Evolutionary conservation across 116 monocot genomes (phyloP).

Genomic region (Papilionanthe hybrid): DNA sequence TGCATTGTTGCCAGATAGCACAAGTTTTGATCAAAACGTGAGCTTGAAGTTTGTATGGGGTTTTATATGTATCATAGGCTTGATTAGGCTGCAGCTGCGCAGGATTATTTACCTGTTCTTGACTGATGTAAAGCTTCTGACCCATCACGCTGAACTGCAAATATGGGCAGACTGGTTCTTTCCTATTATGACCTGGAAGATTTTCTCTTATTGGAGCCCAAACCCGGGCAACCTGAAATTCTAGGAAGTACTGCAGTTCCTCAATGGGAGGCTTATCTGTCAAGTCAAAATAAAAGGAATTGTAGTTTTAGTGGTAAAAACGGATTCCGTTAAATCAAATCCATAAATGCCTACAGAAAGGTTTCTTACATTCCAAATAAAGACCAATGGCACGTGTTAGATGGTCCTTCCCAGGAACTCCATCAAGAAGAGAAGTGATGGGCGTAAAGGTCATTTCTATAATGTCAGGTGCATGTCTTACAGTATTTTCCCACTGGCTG

Average conservation of each 20-base stretch:
- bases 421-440: slow-evolving; percentile 65
- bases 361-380: slow-evolving; percentile 77
- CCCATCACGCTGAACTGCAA: slow-evolving; percentile 94
- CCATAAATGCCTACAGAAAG: background rate
- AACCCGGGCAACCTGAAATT: slow-evolving; percentile 73
- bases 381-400: slow-evolving; percentile 72
- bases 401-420: slow-evolving; percentile 74
- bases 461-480: slow-evolving; percentile 62
- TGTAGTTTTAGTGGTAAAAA: background rate
- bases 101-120: slow-evolving; percentile 59
- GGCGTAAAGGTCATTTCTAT: slow-evolving; percentile 77
- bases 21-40: background rate
- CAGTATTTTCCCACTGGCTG: slow-evolving; percentile 62
- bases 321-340: background rate
- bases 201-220: slow-evolving; percentile 77
- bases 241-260: slow-evolving; percentile 76
- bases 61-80: background rate
- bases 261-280: slow-evolving; percentile 91
- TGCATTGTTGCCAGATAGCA: slow-evolving; percentile 16
- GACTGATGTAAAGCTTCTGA: slow-evolving; percentile 74
- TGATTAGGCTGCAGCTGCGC: background rate
- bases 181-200: slow-evolving; percentile 63
- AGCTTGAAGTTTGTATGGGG: background rate
- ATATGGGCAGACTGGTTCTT: slow-evolving; percentile 70
- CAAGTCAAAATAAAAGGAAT: background rate